Percentiles rank a stretch among this genome's conserved stretches.
Evolutionary conservation across 75 land plant genomes (phyloP).

Genomic region (Cryptomeria japonica): DNA sequence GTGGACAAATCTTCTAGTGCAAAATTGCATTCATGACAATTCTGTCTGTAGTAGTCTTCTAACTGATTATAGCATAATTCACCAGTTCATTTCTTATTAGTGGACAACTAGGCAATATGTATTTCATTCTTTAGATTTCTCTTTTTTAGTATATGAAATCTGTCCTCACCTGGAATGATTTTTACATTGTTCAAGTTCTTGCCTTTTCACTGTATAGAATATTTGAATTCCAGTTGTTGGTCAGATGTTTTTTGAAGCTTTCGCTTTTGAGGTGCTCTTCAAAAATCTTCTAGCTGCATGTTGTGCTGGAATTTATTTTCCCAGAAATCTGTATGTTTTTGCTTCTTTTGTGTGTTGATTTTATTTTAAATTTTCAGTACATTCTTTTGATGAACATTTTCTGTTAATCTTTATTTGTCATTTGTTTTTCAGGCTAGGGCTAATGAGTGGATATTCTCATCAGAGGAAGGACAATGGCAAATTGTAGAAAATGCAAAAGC

Average conservation of each 20-base stretch:
- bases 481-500: constrained; percentile 89
- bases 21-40: not conserved
- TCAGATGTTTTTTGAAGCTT: not conserved
- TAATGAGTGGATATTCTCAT: constrained; percentile 95
- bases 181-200: not conserved
- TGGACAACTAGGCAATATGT: not conserved
- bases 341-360: not conserved
- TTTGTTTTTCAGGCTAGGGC: constrained; percentile 64
- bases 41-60: not conserved
- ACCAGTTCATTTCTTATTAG: not conserved
- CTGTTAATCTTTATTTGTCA: not conserved
- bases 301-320: not conserved
- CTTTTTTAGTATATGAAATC: not conserved
- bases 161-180: not conserved
- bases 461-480: constrained; percentile 97
- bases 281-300: no score
- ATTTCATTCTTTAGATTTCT: not conserved
- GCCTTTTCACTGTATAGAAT: not conserved
- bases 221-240: not conserved
- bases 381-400: not conserved
- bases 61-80: no score
- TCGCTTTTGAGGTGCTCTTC: not conserved
- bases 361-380: not conserved
- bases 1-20: not conserved
- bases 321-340: not conserved